phyloP scores from a whole-genome alignment of 139 green algal genomes.

The Chlamydomonas urium region DNA sequence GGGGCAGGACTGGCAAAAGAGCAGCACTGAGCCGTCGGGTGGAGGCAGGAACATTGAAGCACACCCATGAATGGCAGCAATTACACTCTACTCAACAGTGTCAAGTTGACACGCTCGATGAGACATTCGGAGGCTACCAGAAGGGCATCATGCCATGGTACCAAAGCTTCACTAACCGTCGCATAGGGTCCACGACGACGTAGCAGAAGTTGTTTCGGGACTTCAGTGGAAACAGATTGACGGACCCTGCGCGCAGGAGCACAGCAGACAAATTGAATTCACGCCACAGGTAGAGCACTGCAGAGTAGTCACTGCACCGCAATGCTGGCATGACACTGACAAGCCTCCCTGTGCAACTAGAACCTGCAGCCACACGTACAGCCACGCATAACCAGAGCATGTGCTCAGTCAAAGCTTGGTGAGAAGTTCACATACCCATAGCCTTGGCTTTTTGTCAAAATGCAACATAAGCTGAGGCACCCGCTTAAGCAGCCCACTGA shows the following conservation, averaged over 20 bases:
- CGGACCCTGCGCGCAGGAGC: background rate
- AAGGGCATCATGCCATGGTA: conserved; percentile 50
- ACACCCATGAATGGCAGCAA: no score
- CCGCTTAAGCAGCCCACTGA: no score
- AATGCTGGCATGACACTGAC: background rate
- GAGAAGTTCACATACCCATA: no score
- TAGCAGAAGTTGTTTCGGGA: conserved; percentile 49
- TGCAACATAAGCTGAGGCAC: no score
- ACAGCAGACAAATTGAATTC: background rate
- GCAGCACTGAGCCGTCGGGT: no score
- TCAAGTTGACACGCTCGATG: background rate
- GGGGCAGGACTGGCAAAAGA: no score
- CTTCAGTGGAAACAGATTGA: conserved; percentile 34
- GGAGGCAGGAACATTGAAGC: no score
- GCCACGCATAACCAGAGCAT: background rate
- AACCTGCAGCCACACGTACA: background rate
- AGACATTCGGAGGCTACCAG: conserved; percentile 42
- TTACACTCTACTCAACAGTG: background rate
- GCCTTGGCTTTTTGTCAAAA: no score
- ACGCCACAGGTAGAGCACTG: background rate
- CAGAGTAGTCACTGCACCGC: background rate
- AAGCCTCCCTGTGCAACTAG: background rate
- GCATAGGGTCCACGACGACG: conserved; percentile 36
- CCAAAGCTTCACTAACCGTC: conserved; percentile 26
- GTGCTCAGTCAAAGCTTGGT: no score